Evolutionary conservation across 1,284 basidiomycete species (phyloP).

Genomic region (Cryptococcus wingfieldii): DNA sequence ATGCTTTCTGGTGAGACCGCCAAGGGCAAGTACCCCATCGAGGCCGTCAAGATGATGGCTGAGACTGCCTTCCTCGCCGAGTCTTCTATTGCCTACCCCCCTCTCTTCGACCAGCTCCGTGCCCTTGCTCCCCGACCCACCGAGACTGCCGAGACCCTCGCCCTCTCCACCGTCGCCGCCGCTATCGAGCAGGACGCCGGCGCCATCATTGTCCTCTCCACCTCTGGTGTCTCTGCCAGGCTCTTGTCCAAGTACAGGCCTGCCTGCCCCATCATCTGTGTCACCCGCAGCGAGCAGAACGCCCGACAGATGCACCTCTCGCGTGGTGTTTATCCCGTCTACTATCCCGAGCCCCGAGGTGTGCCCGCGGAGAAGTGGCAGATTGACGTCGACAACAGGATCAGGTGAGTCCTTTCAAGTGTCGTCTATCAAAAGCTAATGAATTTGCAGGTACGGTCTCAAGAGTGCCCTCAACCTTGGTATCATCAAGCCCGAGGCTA

Average conservation of each 20-base stretch:
- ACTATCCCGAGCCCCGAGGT: constrained; percentile 84
- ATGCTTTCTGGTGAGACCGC: constrained; percentile 98
- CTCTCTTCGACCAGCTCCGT: constrained; percentile 83
- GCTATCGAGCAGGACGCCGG: constrained; percentile 89
- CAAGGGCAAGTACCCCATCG: constrained; percentile 88
- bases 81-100: constrained; percentile 85
- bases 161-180: constrained; percentile 88
- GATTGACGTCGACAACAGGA: constrained; percentile 69
- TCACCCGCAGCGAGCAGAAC: constrained; percentile 94
- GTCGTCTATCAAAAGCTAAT: background rate
- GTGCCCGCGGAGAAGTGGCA: constrained; percentile 90
- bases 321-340: constrained; percentile 96
- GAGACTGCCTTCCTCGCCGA: constrained; percentile 95
- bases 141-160: constrained; percentile 87
- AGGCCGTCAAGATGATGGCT: constrained; percentile 98
- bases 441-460: constrained; percentile 77
- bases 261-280: constrained; percentile 86
- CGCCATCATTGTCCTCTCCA: constrained; percentile 94
- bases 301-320: constrained; percentile 95
- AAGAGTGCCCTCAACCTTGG: constrained; percentile 79
- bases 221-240: constrained; percentile 93
- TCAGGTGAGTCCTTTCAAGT: constrained; percentile 31
- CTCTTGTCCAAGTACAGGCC: constrained; percentile 97
- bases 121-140: constrained; percentile 76
- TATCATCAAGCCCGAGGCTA: constrained; percentile 83